Evolutionary conservation across 2,329 filamentous ascomycete genomes (phyloP).

Genomic region (Trichophyton rubrum): DNA sequence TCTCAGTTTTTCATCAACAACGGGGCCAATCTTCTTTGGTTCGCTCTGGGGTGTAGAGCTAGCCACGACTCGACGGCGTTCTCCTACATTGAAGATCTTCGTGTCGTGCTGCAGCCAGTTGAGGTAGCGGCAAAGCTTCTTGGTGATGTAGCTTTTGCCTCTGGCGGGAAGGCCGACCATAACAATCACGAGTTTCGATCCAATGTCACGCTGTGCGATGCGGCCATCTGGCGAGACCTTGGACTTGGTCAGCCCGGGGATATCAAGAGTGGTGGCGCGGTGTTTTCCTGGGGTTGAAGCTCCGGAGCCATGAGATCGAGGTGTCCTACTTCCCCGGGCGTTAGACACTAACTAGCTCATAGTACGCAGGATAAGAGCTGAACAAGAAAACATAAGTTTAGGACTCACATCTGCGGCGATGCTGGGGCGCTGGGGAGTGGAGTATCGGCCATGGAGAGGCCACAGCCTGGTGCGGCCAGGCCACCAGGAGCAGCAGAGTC

Average conservation of each 20-base stretch:
- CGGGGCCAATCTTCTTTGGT: slow-evolving; percentile 6
- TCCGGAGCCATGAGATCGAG: slow-evolving; percentile 52
- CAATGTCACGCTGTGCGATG: slow-evolving; percentile 87
- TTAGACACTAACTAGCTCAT: slow-evolving; percentile 1
- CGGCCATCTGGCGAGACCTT: slow-evolving; percentile 90
- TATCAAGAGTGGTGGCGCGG: slow-evolving; percentile 89
- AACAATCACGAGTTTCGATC: slow-evolving; percentile 90
- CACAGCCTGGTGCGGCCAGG: slow-evolving; percentile 33
- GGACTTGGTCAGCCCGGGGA: slow-evolving; percentile 89
- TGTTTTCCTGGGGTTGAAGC: slow-evolving; percentile 63
- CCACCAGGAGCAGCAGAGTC: background rate
- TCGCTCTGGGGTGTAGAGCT: slow-evolving; percentile 27
- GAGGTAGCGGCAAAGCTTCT: slow-evolving; percentile 89
- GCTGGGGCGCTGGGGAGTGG: slow-evolving; percentile 49
- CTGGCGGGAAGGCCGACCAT: slow-evolving; percentile 95
- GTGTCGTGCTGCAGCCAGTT: slow-evolving; percentile 97
- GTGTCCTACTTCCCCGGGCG: slow-evolving; percentile 3
- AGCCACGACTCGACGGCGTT: slow-evolving; percentile 67
- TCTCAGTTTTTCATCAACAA: slow-evolving; percentile 30
- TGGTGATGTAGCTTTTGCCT: slow-evolving; percentile 97
- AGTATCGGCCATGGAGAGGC: slow-evolving; percentile 48
- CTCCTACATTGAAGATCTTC: slow-evolving; percentile 93
- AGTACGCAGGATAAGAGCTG: background rate
- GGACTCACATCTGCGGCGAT: slow-evolving; percentile 49
- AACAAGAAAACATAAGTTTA: slow-evolving; percentile 10